Evolutionary conservation across 208 protist species (phyloP).

Genomic region (Zelonia costaricensis): DNA sequence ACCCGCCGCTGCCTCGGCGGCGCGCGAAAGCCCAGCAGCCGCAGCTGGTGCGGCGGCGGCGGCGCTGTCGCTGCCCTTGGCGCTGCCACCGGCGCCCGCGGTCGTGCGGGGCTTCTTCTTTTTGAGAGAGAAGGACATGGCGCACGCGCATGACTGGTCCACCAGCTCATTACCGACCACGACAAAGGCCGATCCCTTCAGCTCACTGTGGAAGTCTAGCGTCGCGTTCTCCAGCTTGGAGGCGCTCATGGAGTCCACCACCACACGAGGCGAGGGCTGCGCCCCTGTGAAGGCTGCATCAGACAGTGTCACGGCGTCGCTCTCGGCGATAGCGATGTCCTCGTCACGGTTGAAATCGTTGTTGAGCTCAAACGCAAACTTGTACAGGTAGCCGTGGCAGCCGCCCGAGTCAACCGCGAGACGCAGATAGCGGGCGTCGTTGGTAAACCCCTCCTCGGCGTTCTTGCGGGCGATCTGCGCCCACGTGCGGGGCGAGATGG

Average conservation of each 20-base stretch:
- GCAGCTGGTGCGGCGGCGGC: background rate
- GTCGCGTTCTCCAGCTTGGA: slow-evolving; percentile 73
- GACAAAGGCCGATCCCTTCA: slow-evolving; percentile 89
- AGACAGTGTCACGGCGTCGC: slow-evolving; percentile 36
- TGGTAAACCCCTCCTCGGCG: slow-evolving; percentile 67
- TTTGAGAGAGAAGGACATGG: slow-evolving; percentile 88
- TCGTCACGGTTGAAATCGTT: slow-evolving; percentile 47
- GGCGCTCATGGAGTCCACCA: slow-evolving; percentile 75
- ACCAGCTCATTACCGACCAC: slow-evolving; percentile 90
- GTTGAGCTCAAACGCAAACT: slow-evolving; percentile 79
- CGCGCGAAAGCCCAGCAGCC: no score
- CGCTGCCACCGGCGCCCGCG: background rate
- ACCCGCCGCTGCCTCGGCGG: no score
- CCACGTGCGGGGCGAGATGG: slow-evolving; percentile 70
- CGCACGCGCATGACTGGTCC: slow-evolving; percentile 87
- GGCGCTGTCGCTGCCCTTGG: background rate
- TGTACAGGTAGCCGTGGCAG: slow-evolving; percentile 91
- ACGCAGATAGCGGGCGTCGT: slow-evolving; percentile 73
- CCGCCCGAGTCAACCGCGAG: slow-evolving; percentile 87
- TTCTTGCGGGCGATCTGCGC: slow-evolving; percentile 77
- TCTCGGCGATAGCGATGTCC: slow-evolving; percentile 67
- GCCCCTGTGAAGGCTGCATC: slow-evolving; percentile 26
- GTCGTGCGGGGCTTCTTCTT: no score
- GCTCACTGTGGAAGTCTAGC: slow-evolving; percentile 88
- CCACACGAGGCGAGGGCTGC: slow-evolving; percentile 48